phyloP scores from a whole-genome alignment of 2,329 filamentous ascomycete genomes.

The Trichoderma koningiopsis region DNA sequence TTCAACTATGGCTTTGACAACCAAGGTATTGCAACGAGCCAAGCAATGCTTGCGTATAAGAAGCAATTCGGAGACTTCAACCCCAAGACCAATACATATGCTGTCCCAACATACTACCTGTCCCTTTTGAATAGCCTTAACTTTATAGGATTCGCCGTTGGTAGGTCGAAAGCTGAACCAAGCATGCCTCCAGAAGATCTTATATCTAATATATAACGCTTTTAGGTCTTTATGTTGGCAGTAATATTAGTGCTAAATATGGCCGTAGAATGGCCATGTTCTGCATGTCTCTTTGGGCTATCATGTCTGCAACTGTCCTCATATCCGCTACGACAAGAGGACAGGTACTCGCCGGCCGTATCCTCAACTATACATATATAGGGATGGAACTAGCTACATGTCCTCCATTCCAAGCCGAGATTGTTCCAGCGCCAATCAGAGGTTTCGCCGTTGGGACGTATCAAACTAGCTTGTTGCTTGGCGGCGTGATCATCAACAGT shows the following conservation, averaged over 20 bases:
- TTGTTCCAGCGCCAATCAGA: slow-evolving; percentile 12
- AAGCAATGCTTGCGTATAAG: slow-evolving; percentile 16
- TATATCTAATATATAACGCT: background rate
- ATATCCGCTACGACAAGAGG: slow-evolving; percentile 13
- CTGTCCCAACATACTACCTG: slow-evolving; percentile 15
- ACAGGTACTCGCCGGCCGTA: slow-evolving; percentile 17
- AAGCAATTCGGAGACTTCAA: slow-evolving; percentile 19
- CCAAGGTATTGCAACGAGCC: slow-evolving; percentile 16
- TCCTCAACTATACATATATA: slow-evolving; percentile 19
- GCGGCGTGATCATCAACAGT: slow-evolving; percentile 13
- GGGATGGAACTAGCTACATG: slow-evolving; percentile 16
- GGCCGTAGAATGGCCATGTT: slow-evolving; percentile 19
- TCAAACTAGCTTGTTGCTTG: slow-evolving; percentile 12
- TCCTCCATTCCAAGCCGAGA: slow-evolving; percentile 16
- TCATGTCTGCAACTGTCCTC: slow-evolving; percentile 19
- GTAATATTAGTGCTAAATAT: slow-evolving; percentile 12
- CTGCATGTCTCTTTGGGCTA: slow-evolving; percentile 20
- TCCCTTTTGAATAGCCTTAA: slow-evolving; percentile 17
- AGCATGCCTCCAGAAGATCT: background rate
- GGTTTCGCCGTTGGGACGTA: slow-evolving; percentile 15
- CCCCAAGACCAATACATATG: slow-evolving; percentile 7
- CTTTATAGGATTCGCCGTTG: slow-evolving; percentile 11
- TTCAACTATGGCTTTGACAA: slow-evolving; percentile 23
- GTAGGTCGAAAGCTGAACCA: background rate
- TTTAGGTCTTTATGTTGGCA: slow-evolving; percentile 10